phyloP scores from a whole-genome alignment of 345 rosid genomes.

The Gossypium sturtianum region DNA sequence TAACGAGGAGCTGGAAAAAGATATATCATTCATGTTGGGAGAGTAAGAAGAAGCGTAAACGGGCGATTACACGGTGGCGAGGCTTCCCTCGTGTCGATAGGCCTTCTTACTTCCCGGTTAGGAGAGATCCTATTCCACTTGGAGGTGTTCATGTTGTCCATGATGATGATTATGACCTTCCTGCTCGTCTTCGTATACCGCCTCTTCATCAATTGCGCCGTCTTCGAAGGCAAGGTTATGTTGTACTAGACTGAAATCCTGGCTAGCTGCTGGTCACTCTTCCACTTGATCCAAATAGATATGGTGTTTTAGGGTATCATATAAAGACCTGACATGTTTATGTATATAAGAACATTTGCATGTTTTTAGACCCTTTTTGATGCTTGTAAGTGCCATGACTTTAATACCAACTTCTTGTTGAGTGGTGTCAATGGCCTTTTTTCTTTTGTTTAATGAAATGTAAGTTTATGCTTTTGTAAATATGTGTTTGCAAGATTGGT shows the following conservation, averaged over 20 bases:
- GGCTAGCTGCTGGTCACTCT: not conserved
- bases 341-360: not conserved
- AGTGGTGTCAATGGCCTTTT: not conserved
- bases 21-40: slow-evolving; percentile 34
- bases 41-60: slow-evolving; percentile 19
- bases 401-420: not conserved
- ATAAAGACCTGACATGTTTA: not conserved
- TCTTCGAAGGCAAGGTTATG: slow-evolving; percentile 3
- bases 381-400: not conserved
- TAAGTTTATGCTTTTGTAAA: not conserved
- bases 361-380: not conserved
- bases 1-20: slow-evolving; percentile 40
- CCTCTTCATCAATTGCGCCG: slow-evolving; percentile 16
- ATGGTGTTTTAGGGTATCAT: not conserved
- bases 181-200: slow-evolving; percentile 8
- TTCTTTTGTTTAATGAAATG: not conserved
- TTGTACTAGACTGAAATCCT: not conserved
- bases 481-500: not conserved
- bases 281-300: not conserved
- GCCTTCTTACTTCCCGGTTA: not conserved
- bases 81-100: not conserved
- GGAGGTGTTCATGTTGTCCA: slow-evolving; percentile 14
- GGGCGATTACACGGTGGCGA: not conserved
- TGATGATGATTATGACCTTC: slow-evolving; percentile 35
- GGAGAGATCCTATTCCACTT: slow-evolving; percentile 23